Evolutionary conservation across 495 filamentous ascomycete genomes (phyloP).

Genomic region (Pseudomonodictys pantanalensis): DNA sequence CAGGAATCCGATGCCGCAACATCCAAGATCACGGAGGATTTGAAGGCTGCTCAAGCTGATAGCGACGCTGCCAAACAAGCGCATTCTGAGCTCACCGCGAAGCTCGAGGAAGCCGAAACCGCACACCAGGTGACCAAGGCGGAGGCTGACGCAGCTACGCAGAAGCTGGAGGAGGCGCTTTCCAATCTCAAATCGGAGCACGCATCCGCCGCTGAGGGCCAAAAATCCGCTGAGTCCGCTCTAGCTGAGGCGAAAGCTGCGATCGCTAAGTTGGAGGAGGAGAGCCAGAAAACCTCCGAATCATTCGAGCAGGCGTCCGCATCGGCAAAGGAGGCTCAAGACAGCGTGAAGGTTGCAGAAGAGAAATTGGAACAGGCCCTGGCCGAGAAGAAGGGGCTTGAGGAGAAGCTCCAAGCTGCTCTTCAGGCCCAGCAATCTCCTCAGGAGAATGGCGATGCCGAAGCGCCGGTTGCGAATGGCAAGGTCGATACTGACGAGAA

Average conservation of each 20-base stretch:
- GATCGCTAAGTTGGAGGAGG: no score
- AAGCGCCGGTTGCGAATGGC: no score
- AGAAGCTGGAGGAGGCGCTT: neutral
- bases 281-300: no score
- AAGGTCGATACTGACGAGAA: conserved; percentile 45
- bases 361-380: neutral
- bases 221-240: no score
- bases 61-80: neutral
- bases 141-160: conserved; percentile 28
- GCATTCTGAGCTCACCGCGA: conserved; percentile 3
- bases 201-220: neutral
- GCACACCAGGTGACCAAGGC: conserved; percentile 44
- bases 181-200: neutral
- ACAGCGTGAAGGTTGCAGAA: neutral
- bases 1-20: neutral
- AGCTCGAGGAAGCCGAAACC: conserved; percentile 41
- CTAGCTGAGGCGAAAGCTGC: no score
- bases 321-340: no score
- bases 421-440: neutral
- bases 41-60: neutral
- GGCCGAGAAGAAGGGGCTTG: neutral
- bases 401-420: neutral
- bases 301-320: no score
- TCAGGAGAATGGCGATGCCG: neutral
- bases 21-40: neutral